Base-by-base conservation (phyloP, 192 early-diverging fungal species). In the Borealophlyctis nickersoniae region DNA sequence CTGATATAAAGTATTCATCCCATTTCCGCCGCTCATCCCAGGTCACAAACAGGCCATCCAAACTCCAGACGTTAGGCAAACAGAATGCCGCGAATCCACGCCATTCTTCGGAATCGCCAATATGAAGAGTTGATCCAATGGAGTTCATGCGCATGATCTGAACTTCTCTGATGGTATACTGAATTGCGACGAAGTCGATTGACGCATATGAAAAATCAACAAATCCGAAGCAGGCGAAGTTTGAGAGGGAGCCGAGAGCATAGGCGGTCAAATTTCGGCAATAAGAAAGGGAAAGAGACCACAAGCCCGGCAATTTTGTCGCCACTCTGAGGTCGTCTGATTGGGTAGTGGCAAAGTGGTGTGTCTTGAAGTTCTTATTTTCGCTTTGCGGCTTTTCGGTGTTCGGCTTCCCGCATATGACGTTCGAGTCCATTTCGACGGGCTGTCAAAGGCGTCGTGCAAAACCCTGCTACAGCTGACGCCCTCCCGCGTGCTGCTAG, bases 61-160 rank as follows among this genome's bases (percentile, higher is more conserved):
- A 32, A 28, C 60, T 62, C 78, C 78, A 80, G 33, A 76, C 61
- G 29, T 65, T 59, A 22, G 78, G 78, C 36, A 80, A 28, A 5
- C 52, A 45, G 26, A 50, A 36, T n/a, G 63, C 29, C 14, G 73
- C n/a, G 49, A 80, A 80, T 27, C 78, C 78, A 7, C 70, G 49
- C 19, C 66, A 19, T 24, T 74, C 68, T 19, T 62, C 66, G 2
- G 57, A 19, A 33, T 45, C 51, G 1, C 50, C 69, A 29, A 59
- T 14, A 9, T 72, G 56, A 31, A 59, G 63, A 7, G 61, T 49
- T 55, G 67, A 74, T 23, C 52, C 63, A 30, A 76, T 58, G 19
- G 58, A 61, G 27, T 69, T 53, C 2, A 80, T 62, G 3, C 59
- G 30, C 24, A 80, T 29, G 4, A 76, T 66, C 19, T 55, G 61